Base-by-base conservation (phyloP, 805 yeast species). In the Nakazawaea populi region DNA sequence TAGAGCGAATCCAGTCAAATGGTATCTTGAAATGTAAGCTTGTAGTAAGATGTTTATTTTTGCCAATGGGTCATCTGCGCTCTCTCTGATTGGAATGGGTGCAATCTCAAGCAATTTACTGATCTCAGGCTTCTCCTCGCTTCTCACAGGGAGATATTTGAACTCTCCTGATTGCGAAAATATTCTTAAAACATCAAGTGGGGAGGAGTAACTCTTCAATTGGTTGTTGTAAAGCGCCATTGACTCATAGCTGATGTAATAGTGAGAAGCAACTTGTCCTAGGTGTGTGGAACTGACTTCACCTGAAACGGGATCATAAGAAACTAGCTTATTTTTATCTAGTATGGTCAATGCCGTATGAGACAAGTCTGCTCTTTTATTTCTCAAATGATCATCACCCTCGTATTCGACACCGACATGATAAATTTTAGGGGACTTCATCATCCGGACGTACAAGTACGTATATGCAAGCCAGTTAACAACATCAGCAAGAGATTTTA, bases 111-210 rank as follows among this genome's bases (percentile, higher is more conserved):
- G 63, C 11, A 94, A 68, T 57, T 83, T 84, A 11, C 74, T 68
- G 6, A 95, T 67, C 64, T 94, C 98, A 12, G 73, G 60, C 55
- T 78, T 81, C 64, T 94, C 99, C 61, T 91, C 98, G 56, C 78
- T 89, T 54, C 98, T 76, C 0, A 91, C 86, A 2, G 96, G 87
- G 41, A 94, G 79, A 57, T 80, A 81, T 61, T 80, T 82, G 68
- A 94, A 94, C 63, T 95, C 99, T 14, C 85, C 87, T 2, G 97
- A 87, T 27, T 75, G 69, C 0, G 97, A 73, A 67, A 94, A 91
- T 0, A 89, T 72, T 55, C 87, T 75, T 56, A 94, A 76, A 0
- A 95, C 56, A 51, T 94, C 99, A 41, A 87, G 80, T 31, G 83
- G 82, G 0, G 83, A 68, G 52, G 82, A 72, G 68, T 83, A 77